A percentile compares a stretch with the other conserved stretches of the same genome.
Conservation (phyloP, 768 basidiomycete species). For the Suillus plorans region DNA sequence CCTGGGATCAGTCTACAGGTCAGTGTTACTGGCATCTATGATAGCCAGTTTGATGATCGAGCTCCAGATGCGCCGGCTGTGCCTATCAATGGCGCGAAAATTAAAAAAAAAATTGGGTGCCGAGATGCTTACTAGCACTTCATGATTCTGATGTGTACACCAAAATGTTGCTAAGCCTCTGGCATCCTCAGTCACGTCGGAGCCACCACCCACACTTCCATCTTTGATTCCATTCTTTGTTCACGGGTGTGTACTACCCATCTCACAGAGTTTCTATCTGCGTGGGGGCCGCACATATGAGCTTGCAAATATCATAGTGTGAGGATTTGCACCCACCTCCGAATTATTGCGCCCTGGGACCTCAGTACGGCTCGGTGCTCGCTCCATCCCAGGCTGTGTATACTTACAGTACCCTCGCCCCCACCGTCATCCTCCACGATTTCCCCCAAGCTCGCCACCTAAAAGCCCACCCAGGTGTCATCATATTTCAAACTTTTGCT, state of each 20-base stretch:
- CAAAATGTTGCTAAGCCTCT: not conserved
- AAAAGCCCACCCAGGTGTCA: not conserved
- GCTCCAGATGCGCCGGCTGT: conserved; percentile 56
- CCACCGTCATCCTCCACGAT: not conserved
- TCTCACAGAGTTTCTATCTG: not conserved
- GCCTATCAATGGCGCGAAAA: conserved; percentile 73
- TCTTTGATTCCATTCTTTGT: not conserved
- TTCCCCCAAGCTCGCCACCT: not conserved
- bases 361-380: not conserved
- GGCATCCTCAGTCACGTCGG: not conserved
- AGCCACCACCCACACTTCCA: not conserved
- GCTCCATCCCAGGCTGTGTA: not conserved
- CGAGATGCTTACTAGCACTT: not conserved
- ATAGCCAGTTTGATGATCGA: conserved; percentile 5
- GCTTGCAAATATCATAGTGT: not conserved
- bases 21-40: not conserved
- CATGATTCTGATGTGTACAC: not conserved
- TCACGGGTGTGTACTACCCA: not conserved
- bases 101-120: conserved; percentile 21
- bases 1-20: not conserved
- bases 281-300: not conserved
- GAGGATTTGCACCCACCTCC: not conserved
- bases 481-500: not conserved
- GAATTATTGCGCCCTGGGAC: not conserved
- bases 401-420: not conserved